phyloP scores from a whole-genome alignment of 257 asterid species.

The Rhazya stricta region DNA sequence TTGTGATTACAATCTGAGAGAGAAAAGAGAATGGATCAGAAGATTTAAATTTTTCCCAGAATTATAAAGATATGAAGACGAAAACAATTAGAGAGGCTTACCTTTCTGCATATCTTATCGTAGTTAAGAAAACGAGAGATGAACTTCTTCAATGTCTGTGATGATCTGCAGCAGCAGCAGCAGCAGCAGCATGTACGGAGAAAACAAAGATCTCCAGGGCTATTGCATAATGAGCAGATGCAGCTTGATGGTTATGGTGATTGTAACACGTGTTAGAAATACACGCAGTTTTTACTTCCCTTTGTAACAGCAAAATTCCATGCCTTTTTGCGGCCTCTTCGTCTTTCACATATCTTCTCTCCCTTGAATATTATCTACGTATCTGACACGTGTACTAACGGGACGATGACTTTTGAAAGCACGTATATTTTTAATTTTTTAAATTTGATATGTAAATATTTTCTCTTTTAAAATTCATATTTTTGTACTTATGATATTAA shows the following conservation, averaged over 20 bases:
- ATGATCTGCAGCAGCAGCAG: conserved; percentile 11
- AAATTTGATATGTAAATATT: no score
- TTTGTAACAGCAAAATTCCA: not conserved
- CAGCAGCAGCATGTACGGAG: conserved; percentile 6
- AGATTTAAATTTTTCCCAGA: not conserved
- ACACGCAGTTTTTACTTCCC: not conserved
- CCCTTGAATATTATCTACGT: not conserved
- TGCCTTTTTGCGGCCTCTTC: no score
- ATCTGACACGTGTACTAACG: not conserved
- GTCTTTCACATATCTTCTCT: no score
- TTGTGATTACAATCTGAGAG: conserved; percentile 30
- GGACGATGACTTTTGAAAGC: no score
- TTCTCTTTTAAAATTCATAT: no score
- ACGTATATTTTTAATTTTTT: no score
- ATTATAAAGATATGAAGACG: no score
- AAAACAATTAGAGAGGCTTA: not conserved
- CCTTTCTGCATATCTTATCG: conserved; percentile 16
- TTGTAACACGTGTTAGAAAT: conserved; percentile 23
- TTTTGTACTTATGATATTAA: no score
- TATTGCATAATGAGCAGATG: conserved; percentile 8
- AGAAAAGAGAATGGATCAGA: not conserved
- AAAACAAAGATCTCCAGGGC: not conserved
- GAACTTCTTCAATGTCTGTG: conserved; percentile 20
- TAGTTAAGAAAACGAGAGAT: not conserved
- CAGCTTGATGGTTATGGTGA: conserved; percentile 15